Evolutionary conservation across 345 rosid genomes (phyloP).

Genomic region (Euclidium syriacum): DNA sequence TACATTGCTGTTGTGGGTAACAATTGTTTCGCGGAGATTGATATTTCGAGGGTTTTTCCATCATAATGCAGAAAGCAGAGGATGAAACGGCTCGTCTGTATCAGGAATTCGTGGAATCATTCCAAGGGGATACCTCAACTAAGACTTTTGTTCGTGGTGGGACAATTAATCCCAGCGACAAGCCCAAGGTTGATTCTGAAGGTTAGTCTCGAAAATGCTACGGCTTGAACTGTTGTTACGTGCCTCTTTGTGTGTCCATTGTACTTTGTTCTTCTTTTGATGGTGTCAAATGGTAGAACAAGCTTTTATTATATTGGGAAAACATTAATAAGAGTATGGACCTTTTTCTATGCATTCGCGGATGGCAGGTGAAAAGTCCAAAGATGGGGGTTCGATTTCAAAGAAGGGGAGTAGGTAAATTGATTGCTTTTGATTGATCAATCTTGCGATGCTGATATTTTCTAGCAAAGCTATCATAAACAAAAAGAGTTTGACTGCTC

Average conservation of each 20-base stretch:
- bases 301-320: slow-evolving; percentile 46
- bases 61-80: slow-evolving; percentile 61
- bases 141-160: slow-evolving; percentile 97
- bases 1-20: not conserved
- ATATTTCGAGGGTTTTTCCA: not conserved
- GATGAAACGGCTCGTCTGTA: slow-evolving; percentile 95
- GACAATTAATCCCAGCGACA: slow-evolving; percentile 71
- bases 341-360: slow-evolving; percentile 93
- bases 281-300: slow-evolving; percentile 49
- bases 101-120: slow-evolving; percentile 90
- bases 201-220: slow-evolving; percentile 45
- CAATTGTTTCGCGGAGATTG: not conserved
- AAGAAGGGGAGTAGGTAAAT: slow-evolving; percentile 99
- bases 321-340: slow-evolving; percentile 88
- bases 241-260: slow-evolving; percentile 8
- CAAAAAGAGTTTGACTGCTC: slow-evolving; percentile 28
- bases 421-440: slow-evolving; percentile 64
- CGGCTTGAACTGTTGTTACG: not conserved
- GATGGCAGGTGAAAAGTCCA: slow-evolving; percentile 99
- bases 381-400: slow-evolving; percentile 97
- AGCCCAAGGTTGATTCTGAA: slow-evolving; percentile 59
- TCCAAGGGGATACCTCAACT: slow-evolving; percentile 69
- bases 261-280: slow-evolving; percentile 28
- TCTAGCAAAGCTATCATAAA: slow-evolving; percentile 39
- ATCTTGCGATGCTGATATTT: slow-evolving; percentile 37